Conservation (phyloP, 1,284 basidiomycete genomes). For the Pyrrhoderma noxium region DNA sequence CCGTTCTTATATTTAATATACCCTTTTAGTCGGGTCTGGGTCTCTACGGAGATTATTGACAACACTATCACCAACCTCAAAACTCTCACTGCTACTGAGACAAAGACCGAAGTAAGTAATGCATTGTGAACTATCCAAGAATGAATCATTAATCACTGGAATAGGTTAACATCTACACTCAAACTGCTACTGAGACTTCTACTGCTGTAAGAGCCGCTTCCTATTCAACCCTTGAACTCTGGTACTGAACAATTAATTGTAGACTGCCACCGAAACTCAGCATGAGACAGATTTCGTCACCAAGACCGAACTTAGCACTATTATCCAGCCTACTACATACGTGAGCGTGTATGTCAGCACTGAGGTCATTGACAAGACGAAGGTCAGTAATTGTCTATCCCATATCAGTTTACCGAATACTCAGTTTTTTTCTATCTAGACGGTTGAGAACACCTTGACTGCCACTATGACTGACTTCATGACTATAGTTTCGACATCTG, state of each 20-base stretch:
- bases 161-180: slow-evolving; percentile 42
- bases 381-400: slow-evolving; percentile 19
- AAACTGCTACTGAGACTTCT: slow-evolving; percentile 24
- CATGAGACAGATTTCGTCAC: slow-evolving; percentile 23
- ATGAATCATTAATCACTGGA: too few species aligned
- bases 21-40: slow-evolving; percentile 37
- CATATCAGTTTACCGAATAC: neutral
- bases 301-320: slow-evolving; percentile 19
- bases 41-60: slow-evolving; percentile 58
- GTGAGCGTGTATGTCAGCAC: slow-evolving; percentile 47
- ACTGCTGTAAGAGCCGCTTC: slow-evolving; percentile 7
- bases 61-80: slow-evolving; percentile 46
- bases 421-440: slow-evolving; percentile 30
- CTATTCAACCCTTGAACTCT: slow-evolving; percentile 8
- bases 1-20: neutral
- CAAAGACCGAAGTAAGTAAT: slow-evolving; percentile 33
- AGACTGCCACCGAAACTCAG: slow-evolving; percentile 27
- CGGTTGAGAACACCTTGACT: slow-evolving; percentile 40
- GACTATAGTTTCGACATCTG: slow-evolving; percentile 26
- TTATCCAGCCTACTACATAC: slow-evolving; percentile 26
- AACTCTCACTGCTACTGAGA: slow-evolving; percentile 56
- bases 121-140: neutral
- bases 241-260: neutral
- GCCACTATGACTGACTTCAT: slow-evolving; percentile 38
- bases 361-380: slow-evolving; percentile 51